Conservation (phyloP, 1,284 basidiomycete species). For the Inonotus obliquus region DNA sequence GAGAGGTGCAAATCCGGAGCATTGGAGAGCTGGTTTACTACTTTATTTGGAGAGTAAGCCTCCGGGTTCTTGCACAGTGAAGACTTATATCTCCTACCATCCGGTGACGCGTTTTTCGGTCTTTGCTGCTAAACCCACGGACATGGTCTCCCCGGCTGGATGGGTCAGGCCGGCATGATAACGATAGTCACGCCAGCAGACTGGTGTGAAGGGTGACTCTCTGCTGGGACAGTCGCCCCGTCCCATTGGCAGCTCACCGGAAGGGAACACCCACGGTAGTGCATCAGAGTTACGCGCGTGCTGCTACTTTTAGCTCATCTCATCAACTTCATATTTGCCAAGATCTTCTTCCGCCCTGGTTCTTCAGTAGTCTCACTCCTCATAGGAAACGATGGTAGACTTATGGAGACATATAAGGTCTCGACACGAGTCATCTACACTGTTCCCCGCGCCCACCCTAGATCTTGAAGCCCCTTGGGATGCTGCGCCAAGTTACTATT, state of each 20-base stretch:
- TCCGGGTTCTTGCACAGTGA: neutral
- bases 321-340: neutral
- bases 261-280: conserved; percentile 1
- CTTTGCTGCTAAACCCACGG: neutral
- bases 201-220: conserved; percentile 6
- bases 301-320: neutral
- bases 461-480: neutral
- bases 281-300: neutral
- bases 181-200: neutral
- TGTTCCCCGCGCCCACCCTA: neutral
- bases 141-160: neutral
- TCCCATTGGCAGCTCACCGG: neutral
- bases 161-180: neutral
- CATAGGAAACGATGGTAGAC: neutral
- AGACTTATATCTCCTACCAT: neutral
- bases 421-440: neutral
- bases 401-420: neutral
- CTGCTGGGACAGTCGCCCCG: neutral
- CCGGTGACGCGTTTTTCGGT: neutral
- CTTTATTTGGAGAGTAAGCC: neutral
- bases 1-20: neutral
- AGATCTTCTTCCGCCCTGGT: neutral
- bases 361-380: neutral
- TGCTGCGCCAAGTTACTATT: neutral
- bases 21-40: neutral